phyloP scores from a whole-genome alignment of 345 rosid genomes.

The Heritiera littoralis region DNA sequence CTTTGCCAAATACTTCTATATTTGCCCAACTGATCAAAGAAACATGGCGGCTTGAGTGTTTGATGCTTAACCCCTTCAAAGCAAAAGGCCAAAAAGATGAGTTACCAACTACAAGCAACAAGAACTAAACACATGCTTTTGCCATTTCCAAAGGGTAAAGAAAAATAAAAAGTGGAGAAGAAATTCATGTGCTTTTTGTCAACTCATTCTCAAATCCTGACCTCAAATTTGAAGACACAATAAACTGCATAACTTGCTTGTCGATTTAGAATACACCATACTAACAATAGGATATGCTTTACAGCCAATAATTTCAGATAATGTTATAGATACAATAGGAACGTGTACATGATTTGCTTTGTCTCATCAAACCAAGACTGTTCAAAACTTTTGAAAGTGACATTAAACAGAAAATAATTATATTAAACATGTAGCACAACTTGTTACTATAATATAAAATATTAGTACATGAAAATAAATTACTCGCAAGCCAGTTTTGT shows the following conservation, averaged over 20 bases:
- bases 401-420: slow-evolving; percentile 17
- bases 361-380: slow-evolving; percentile 25
- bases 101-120: background rate
- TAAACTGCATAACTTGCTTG: background rate
- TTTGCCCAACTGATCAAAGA: background rate
- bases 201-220: background rate
- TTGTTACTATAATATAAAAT: slow-evolving; percentile 8
- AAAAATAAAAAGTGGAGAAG: too few species aligned
- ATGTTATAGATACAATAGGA: slow-evolving; percentile 29
- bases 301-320: slow-evolving; percentile 23
- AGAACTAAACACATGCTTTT: background rate
- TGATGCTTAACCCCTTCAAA: background rate
- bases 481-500: slow-evolving; percentile 95
- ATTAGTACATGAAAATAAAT: slow-evolving; percentile 16
- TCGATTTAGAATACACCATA: background rate
- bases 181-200: background rate
- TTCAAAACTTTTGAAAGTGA: slow-evolving; percentile 19
- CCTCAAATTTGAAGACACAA: background rate
- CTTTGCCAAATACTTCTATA: background rate
- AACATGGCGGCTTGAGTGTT: background rate
- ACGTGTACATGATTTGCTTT: slow-evolving; percentile 40
- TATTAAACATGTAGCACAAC: slow-evolving; percentile 27
- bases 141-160: too few species aligned
- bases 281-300: background rate
- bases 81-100: background rate